Base-by-base conservation (phyloP, 208 protist genomes). In the Leishmania aethiopica region DNA sequence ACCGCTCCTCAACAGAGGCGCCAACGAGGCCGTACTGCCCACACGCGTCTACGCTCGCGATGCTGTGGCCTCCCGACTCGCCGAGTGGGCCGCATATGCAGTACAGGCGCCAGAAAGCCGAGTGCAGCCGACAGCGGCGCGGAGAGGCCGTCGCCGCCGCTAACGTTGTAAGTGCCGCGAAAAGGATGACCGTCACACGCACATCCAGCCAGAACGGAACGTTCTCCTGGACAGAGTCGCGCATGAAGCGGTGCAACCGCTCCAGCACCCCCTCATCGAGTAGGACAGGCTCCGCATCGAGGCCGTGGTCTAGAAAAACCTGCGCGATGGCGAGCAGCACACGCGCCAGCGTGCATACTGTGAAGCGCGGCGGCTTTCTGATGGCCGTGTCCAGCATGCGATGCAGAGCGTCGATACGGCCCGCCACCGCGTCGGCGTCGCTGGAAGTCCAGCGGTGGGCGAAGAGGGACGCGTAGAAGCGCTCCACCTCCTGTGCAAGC, bases 201-300 rank as follows among this genome's bases (percentile, higher is more conserved):
- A 95, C 92, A 75, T 96, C 91, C 40, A 98, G 87, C 93, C 95
- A 98, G 67, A 91, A 95, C 19, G 92, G 89, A n/a, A 93, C 86
- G 84, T 93, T 95, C 57, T 97, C 91, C 81, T 97, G 91, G 57
- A 93, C 83, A 10, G 82, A 86, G 75, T 95, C 92, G 17, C 86
- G 84, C 82, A 98, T 76, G 62, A 87, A 93, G 45, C 69, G 82
- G 71, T 77, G 83, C 60, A 90, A 90, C 45, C 59, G 87, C 70
- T 57, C 59, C 62, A 84, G 77, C 10, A 91, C 77, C 53, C 77
- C 88, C 53, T 73, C 75, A 69, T 85, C 78, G 22, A 89, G 84
- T 78, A 84, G 51, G 67, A 90, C 91, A 55, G 74, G 60, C 45
- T 82, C 72, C 51, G 80, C 70, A 47, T 81, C 55, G 74, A 77